Conservation (phyloP, 2,329 filamentous ascomycete genomes). For the Colletotrichum sp. region DNA sequence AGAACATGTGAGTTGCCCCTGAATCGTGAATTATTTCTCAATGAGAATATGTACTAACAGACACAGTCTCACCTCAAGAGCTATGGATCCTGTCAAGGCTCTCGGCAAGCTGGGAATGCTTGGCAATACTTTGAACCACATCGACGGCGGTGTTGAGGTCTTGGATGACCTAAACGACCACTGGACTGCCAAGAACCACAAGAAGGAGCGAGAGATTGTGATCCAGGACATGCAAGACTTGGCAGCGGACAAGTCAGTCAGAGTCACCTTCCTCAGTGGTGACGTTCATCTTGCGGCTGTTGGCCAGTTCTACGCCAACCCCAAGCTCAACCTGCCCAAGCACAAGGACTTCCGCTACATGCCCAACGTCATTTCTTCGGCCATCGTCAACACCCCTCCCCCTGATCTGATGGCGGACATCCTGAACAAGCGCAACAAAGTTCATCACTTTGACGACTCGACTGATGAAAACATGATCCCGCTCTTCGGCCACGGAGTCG, state of each 20-base stretch:
- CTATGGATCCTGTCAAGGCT: constrained; percentile 89
- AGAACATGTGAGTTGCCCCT: constrained; percentile 63
- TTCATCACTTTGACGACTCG: constrained; percentile 72
- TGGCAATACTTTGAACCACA: constrained; percentile 82
- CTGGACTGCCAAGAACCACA: constrained; percentile 96
- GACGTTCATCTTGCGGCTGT: constrained; percentile 93
- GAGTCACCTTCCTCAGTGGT: constrained; percentile 89
- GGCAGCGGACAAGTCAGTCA: constrained; percentile 88
- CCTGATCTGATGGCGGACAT: constrained; percentile 88
- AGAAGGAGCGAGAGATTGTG: constrained; percentile 83
- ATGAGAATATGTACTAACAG: constrained; percentile 28
- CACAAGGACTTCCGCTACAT: constrained; percentile 96
- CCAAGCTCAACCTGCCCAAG: constrained; percentile 79
- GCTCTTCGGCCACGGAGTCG: constrained; percentile 87
- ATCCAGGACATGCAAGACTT: constrained; percentile 93
- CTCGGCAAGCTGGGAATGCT: constrained; percentile 82
- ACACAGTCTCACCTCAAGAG: constrained; percentile 75
- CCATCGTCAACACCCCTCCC: constrained; percentile 91
- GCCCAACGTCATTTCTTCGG: constrained; percentile 92
- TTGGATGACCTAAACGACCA: constrained; percentile 94
- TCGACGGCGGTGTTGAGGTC: constrained; percentile 91
- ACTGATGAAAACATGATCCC: constrained; percentile 98
- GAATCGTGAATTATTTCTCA: background rate
- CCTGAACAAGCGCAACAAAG: constrained; percentile 90
- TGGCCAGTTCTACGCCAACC: constrained; percentile 94